Evolutionary conservation across 176 grass and related monocot species (phyloP).

Genomic region (Bothriochloa decipiens): DNA sequence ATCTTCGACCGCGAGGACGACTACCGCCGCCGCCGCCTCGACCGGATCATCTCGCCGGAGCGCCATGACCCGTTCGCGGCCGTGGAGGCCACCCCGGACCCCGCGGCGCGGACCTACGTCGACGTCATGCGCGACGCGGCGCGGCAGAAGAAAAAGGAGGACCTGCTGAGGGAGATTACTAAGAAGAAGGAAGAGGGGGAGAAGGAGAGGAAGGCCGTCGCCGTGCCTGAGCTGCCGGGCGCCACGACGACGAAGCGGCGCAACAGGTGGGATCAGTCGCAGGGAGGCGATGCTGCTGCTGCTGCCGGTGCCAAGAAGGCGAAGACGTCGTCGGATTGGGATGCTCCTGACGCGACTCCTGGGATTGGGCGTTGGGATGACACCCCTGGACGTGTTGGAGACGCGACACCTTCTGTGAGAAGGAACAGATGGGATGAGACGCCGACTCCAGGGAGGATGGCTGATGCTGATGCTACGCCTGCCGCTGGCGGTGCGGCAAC

Average conservation of each 20-base stretch:
- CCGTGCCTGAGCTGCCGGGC: slow-evolving; percentile 41
- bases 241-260: slow-evolving; percentile 61
- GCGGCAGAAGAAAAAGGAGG: slow-evolving; percentile 76
- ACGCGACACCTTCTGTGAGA: slow-evolving; percentile 66
- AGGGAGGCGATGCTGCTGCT: slow-evolving; percentile 56
- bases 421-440: slow-evolving; percentile 99
- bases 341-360: slow-evolving; percentile 83
- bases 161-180: slow-evolving; percentile 62
- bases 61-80: slow-evolving; percentile 82
- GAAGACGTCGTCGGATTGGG: slow-evolving; percentile 75
- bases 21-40: slow-evolving; percentile 69
- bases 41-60: slow-evolving; percentile 84
- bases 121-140: slow-evolving; percentile 80
- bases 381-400: slow-evolving; percentile 72
- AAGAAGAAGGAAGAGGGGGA: slow-evolving; percentile 89
- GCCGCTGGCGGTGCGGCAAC: slow-evolving; percentile 60
- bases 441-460: slow-evolving; percentile 81
- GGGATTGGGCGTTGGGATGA: slow-evolving; percentile 85
- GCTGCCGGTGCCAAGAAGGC: slow-evolving; percentile 59
- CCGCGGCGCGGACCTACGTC: slow-evolving; percentile 71
- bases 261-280: slow-evolving; percentile 95
- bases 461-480: slow-evolving; percentile 86
- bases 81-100: slow-evolving; percentile 83
- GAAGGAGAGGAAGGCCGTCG: slow-evolving; percentile 57
- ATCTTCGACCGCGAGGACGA: slow-evolving; percentile 95